Conservation (phyloP, 176 grass and related monocot genomes). For the Juncus effusus region DNA sequence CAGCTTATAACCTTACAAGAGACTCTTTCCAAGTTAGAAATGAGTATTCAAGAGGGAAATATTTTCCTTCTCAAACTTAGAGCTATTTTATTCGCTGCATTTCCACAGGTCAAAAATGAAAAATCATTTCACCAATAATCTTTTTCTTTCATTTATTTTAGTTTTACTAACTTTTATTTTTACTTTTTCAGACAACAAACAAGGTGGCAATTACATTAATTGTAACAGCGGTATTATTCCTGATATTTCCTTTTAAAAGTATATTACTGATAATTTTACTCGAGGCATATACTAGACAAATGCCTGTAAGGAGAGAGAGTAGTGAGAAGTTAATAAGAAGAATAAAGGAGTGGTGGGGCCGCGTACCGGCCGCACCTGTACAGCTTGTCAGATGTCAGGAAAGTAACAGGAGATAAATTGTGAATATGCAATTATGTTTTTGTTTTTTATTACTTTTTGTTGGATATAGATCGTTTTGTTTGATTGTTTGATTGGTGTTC, state of each 20-base stretch:
- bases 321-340: conserved; percentile 81
- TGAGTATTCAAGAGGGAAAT: conserved; percentile 58
- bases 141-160: too few relatives aligned
- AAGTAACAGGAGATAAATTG: conserved; percentile 40
- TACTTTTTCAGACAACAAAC: conserved; percentile 55
- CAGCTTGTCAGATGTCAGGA: conserved; percentile 46
- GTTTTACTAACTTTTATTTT: background rate
- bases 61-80: conserved; percentile 92
- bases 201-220: conserved; percentile 47
- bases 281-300: conserved; percentile 83
- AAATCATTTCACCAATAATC: background rate
- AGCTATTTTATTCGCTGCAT: conserved; percentile 72
- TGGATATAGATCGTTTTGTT: background rate
- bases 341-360: conserved; percentile 79
- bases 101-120: conserved; percentile 52
- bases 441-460: background rate
- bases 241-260: conserved; percentile 44
- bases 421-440: background rate
- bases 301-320: conserved; percentile 76
- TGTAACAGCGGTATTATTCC: conserved; percentile 30
- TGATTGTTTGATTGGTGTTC: background rate
- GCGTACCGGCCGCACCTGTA: conserved; percentile 74
- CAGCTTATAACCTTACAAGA: conserved; percentile 75
- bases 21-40: conserved; percentile 66
- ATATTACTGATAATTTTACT: conserved; percentile 47